Percentiles rank a stretch among this genome's conserved stretches.
These are phyloP conservation scores for Acer yangbiense DNA, from an alignment of 345 rosid genomes.

Conservation along the genomic window DNA sequence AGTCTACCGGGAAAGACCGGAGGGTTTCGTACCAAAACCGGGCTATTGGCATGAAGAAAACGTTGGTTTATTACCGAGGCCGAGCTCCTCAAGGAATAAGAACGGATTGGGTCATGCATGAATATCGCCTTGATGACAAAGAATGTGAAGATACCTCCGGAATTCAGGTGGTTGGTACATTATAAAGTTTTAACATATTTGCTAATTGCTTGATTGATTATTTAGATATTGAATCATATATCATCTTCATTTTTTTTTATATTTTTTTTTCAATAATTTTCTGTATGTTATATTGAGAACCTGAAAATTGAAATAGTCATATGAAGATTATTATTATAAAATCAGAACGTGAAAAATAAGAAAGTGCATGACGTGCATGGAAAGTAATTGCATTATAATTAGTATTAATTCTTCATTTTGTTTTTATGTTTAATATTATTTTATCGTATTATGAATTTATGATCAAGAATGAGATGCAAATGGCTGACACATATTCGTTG, in stretches of 20 bases:
- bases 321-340: background rate
- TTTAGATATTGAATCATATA: background rate
- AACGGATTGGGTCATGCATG: constrained; percentile 97
- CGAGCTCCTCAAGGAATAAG: constrained; percentile 92
- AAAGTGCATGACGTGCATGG: constrained; percentile 49
- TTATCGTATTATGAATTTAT: background rate
- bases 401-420: background rate
- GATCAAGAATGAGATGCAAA: background rate
- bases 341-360: constrained; percentile 24
- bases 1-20: constrained; percentile 85
- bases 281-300: too few relatives aligned
- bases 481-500: constrained; percentile 65
- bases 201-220: background rate
- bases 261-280: too few relatives aligned
- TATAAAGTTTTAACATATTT: constrained; percentile 8
- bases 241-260: background rate
- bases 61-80: constrained; percentile 84
- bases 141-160: constrained; percentile 75
- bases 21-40: constrained; percentile 65
- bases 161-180: constrained; percentile 63
- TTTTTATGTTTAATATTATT: too few relatives aligned
- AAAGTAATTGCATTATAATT: constrained; percentile 10
- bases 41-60: constrained; percentile 93
- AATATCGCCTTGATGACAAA: constrained; percentile 87
- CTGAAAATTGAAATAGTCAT: too few relatives aligned